phyloP scores from a whole-genome alignment of 2,329 filamentous ascomycete genomes.

The Colletotrichum sp. region DNA sequence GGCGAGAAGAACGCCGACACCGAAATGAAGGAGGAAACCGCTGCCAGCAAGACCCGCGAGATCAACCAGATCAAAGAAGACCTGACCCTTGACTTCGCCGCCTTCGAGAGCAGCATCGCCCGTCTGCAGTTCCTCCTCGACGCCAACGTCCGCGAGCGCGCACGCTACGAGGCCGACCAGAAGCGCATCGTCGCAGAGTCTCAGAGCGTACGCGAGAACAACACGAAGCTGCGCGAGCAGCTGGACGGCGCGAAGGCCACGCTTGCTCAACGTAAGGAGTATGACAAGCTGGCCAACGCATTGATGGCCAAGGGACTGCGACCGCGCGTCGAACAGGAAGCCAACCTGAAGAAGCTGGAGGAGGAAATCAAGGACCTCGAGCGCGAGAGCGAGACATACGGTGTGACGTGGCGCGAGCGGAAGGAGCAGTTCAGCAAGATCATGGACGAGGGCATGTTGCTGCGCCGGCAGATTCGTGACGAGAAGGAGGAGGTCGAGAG shows the following conservation, averaged over 20 bases:
- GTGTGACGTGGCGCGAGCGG: slow-evolving; percentile 82
- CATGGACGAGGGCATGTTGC: slow-evolving; percentile 87
- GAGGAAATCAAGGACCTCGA: slow-evolving; percentile 89
- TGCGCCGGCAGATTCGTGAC: slow-evolving; percentile 85
- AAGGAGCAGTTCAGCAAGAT: slow-evolving; percentile 87
- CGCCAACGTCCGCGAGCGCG: slow-evolving; percentile 83
- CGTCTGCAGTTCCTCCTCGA: slow-evolving; percentile 87
- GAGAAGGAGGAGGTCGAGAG: slow-evolving; percentile 95
- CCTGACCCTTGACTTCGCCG: slow-evolving; percentile 84
- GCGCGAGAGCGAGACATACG: slow-evolving; percentile 82
- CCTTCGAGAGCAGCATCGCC: slow-evolving; percentile 84
- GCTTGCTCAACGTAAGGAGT: slow-evolving; percentile 79
- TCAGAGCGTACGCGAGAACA: slow-evolving; percentile 78
- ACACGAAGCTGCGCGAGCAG: slow-evolving; percentile 72
- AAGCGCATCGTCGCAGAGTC: slow-evolving; percentile 79
- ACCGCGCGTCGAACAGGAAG: slow-evolving; percentile 82
- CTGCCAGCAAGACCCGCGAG: slow-evolving; percentile 53
- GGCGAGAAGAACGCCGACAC: slow-evolving; percentile 30
- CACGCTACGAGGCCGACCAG: slow-evolving; percentile 83
- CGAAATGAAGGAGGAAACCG: slow-evolving; percentile 21
- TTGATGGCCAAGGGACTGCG: slow-evolving; percentile 61
- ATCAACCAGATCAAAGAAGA: slow-evolving; percentile 80
- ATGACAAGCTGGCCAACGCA: slow-evolving; percentile 85
- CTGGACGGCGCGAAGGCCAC: slow-evolving; percentile 79
- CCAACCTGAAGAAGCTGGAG: slow-evolving; percentile 80